A percentile compares a stretch with the other conserved stretches of the same genome.
phyloP scores from a whole-genome alignment of 805 yeast species.

The Citeromyces matritensis region DNA sequence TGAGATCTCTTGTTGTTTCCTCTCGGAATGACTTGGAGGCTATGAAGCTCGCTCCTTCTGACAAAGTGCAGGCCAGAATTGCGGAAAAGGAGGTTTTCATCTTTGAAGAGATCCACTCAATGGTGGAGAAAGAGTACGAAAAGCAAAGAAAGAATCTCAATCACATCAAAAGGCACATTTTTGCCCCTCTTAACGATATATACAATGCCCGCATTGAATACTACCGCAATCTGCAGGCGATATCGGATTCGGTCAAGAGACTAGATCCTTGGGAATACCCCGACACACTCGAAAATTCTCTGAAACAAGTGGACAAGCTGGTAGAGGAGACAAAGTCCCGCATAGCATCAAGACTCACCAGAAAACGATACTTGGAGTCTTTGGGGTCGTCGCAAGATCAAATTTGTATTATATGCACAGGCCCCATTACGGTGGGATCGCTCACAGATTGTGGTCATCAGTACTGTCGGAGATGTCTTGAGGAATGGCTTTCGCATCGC shows the following conservation, averaged over 20 bases:
- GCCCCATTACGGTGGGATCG: conserved; percentile 57
- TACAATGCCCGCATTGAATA: conserved; percentile 75
- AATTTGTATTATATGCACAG: conserved; percentile 68
- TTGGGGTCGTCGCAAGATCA: conserved; percentile 24
- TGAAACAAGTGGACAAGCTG: conserved; percentile 6
- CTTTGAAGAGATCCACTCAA: conserved; percentile 5
- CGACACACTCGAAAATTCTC: neutral
- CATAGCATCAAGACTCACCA: conserved; percentile 17
- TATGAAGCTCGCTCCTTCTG: neutral
- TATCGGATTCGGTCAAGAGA: conserved; percentile 59
- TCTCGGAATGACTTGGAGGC: neutral
- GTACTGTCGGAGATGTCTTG: conserved; percentile 72
- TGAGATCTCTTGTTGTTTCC: neutral
- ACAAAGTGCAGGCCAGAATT: neutral
- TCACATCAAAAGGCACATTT: conserved; percentile 27
- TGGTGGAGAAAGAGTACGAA: conserved; percentile 18
- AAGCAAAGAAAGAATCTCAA: conserved; percentile 25
- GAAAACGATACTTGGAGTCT: conserved; percentile 33
- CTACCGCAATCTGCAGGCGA: conserved; percentile 69
- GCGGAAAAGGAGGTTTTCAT: conserved; percentile 1
- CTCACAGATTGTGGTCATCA: conserved; percentile 86
- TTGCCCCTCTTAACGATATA: conserved; percentile 39
- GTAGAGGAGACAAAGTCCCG: conserved; percentile 6
- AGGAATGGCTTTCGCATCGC: conserved; percentile 45
- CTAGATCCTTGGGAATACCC: neutral